Evolutionary conservation across 2,329 filamentous ascomycete genomes (phyloP).

Genomic region (Iodosphaeria phyllophila): DNA sequence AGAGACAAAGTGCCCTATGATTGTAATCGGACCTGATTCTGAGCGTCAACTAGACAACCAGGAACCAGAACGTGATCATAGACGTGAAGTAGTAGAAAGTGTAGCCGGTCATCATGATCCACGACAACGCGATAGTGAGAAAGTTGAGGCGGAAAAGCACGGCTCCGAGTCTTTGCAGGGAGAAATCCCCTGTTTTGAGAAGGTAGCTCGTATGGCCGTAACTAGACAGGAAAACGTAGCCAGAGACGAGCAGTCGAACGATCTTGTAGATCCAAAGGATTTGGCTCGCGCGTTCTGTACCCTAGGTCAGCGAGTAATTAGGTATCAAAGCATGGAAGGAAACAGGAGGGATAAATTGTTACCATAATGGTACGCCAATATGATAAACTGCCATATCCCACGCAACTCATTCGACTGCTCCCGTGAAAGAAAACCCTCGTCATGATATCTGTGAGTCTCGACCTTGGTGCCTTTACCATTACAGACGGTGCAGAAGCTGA

Average conservation of each 20-base stretch:
- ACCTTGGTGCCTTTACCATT: constrained; percentile 5
- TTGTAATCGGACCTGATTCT: constrained; percentile 22
- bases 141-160: constrained; percentile 39
- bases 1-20: constrained; percentile 18
- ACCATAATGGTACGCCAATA: constrained; percentile 37
- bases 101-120: constrained; percentile 36
- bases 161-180: constrained; percentile 26
- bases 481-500: constrained; percentile 5
- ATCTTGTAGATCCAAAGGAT: constrained; percentile 32
- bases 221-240: constrained; percentile 43
- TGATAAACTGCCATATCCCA: constrained; percentile 42
- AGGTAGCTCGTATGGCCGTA: constrained; percentile 44
- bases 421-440: constrained; percentile 26
- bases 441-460: constrained; percentile 4
- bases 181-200: constrained; percentile 35
- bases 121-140: constrained; percentile 30
- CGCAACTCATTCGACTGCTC: constrained; percentile 47
- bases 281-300: constrained; percentile 26
- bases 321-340: too few relatives aligned
- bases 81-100: constrained; percentile 39
- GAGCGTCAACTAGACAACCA: constrained; percentile 34
- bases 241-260: constrained; percentile 31
- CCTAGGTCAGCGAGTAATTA: too few relatives aligned
- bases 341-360: too few relatives aligned
- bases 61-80: constrained; percentile 42